These are phyloP conservation scores for Acidiella bohemica DNA, from an alignment of 495 filamentous ascomycete genomes.

Conservation along the genomic window DNA sequence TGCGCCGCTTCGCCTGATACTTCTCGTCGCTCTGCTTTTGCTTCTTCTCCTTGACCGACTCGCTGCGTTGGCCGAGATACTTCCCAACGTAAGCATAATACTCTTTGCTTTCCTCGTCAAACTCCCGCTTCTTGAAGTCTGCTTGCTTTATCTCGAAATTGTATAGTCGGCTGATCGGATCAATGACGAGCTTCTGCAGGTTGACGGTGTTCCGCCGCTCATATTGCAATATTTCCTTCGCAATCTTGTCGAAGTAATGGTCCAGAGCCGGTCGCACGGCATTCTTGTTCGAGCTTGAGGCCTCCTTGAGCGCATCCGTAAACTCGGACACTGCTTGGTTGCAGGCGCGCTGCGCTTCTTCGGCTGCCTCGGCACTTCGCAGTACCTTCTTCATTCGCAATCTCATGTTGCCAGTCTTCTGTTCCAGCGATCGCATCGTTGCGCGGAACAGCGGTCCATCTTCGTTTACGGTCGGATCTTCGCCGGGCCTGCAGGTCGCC, in stretches of 20 bases:
- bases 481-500: slow-evolving; percentile 67
- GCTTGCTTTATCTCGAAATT: slow-evolving; percentile 95
- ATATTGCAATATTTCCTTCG: slow-evolving; percentile 74
- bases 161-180: slow-evolving; percentile 83
- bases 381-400: slow-evolving; percentile 89
- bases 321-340: slow-evolving; percentile 75
- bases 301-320: slow-evolving; percentile 76
- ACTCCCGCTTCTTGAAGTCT: slow-evolving; percentile 91
- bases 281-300: slow-evolving; percentile 80
- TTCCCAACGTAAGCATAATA: slow-evolving; percentile 91
- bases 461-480: slow-evolving; percentile 74
- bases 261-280: slow-evolving; percentile 91
- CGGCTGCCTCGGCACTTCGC: slow-evolving; percentile 75
- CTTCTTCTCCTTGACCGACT: slow-evolving; percentile 95
- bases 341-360: slow-evolving; percentile 62
- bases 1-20: slow-evolving; percentile 84
- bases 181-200: slow-evolving; percentile 84
- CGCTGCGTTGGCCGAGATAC: slow-evolving; percentile 88
- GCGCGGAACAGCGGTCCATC: slow-evolving; percentile 94
- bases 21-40: slow-evolving; percentile 87
- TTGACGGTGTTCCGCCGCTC: slow-evolving; percentile 73
- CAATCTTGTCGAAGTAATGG: slow-evolving; percentile 96
- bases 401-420: slow-evolving; percentile 92
- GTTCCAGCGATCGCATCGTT: slow-evolving; percentile 91
- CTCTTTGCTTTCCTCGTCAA: slow-evolving; percentile 94